A percentile compares a stretch with the other conserved stretches of the same genome.
phyloP scores from a whole-genome alignment of 2,329 filamentous ascomycete genomes.

The Cryphonectria radicalis region DNA sequence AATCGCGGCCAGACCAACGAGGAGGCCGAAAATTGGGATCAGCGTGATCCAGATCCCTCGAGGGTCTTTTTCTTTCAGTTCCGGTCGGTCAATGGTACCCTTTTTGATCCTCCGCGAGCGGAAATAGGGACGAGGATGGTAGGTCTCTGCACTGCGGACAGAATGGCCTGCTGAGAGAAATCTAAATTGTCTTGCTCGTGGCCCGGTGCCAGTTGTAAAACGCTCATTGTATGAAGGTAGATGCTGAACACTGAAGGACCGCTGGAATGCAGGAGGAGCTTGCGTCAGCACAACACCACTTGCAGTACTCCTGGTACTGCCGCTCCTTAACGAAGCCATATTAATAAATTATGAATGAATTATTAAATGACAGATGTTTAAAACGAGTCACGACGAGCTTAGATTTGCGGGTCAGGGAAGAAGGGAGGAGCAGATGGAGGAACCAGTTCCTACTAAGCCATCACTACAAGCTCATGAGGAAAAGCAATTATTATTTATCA shows the following conservation, averaged over 20 bases:
- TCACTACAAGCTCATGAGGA: background rate
- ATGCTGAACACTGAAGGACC: background rate
- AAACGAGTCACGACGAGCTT: background rate
- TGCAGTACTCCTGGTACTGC: background rate
- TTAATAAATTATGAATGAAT: too few species aligned
- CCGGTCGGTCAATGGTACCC: conserved; percentile 24
- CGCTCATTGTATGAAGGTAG: background rate
- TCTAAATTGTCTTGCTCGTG: background rate
- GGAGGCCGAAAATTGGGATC: conserved; percentile 20
- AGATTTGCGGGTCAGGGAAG: background rate
- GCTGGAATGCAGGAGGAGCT: background rate
- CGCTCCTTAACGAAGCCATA: background rate
- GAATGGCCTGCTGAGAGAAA: conserved; percentile 1
- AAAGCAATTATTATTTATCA: background rate
- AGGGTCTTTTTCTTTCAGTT: conserved; percentile 25
- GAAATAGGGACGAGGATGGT: conserved; percentile 25
- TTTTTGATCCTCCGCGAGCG: conserved; percentile 25
- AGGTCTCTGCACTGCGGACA: conserved; percentile 15
- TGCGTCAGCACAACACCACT: background rate
- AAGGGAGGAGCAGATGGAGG: background rate
- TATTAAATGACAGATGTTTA: background rate
- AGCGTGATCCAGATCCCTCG: conserved; percentile 25
- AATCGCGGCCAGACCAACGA: conserved; percentile 11
- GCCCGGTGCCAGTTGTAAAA: background rate
- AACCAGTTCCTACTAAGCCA: background rate